Evolutionary conservation across 306 rosid species (phyloP), one percentile per base, ranked within the genome.

Genomic region (Sicyos edulis): DNA sequence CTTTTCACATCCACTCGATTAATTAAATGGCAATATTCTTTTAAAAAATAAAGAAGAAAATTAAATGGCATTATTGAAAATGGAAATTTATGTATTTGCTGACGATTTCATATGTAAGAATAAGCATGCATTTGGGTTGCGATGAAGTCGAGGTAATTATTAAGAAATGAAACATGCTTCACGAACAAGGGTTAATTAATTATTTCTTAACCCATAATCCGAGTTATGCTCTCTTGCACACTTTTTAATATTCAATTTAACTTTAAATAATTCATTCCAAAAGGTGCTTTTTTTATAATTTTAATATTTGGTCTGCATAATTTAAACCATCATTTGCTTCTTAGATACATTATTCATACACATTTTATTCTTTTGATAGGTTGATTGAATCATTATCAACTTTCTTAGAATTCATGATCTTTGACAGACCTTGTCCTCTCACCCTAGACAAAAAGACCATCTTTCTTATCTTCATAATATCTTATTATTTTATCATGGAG

Each of bases 171-270:
- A 63, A 72, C 81, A 74, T 82, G 85, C 83, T 78, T 72, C 68
- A 58, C 7, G 8, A 34, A 78, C 57, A 61, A 47, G 58, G 59
- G 20, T 60, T 58, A 40, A 42, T 40, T 75, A 50, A 77, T 17
- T 57, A 68, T 42, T 49, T 62, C 54, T 77, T 74, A 56, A 76
- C 87, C 90, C 90, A 88, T 84, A 61, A 80, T 72, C 72, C 77
- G 59, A 79, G 74, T 80, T 78, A 74, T 53, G 74, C 76, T 73
- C 72, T 67, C 26, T 12, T 8, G 49, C 60, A 24, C 22, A 70
- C 61, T 29, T 70, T 70, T 71, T 74, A 71, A 37, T 68, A 22
- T 66, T 22, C 65, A 59, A 59, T 56, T 63, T 40, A 19, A 63
- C 26, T 47, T 47, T 21, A 20, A 67, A 21, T 67, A 66, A 66